These are phyloP conservation scores for Adansonia madagascariensis DNA, from an alignment of 441 rosid species.

Conservation along the genomic window DNA sequence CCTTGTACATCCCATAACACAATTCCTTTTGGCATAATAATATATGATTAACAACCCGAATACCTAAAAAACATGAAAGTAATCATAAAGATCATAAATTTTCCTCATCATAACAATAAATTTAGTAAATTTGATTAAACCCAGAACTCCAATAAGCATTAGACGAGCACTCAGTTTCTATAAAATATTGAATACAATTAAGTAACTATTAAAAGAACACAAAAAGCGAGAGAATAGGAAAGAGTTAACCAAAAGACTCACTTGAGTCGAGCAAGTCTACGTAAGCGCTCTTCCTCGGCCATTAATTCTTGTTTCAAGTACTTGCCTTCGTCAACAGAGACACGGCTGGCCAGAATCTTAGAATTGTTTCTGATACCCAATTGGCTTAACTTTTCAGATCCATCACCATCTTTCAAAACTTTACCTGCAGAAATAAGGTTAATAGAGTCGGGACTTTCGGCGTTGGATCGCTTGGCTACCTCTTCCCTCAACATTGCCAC, in stretches of 20 bases:
- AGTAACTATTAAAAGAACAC: not conserved
- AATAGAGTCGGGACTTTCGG: constrained; percentile 52
- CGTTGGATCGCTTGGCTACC: constrained; percentile 64
- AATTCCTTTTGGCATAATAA: not conserved
- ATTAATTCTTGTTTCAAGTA: constrained; percentile 50
- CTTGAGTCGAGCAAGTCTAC: constrained; percentile 75
- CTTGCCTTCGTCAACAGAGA: constrained; percentile 62
- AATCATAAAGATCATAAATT: not conserved
- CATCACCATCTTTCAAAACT: constrained; percentile 65
- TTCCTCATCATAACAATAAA: not conserved
- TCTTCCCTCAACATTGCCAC: constrained; percentile 70
- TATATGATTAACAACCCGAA: not conserved
- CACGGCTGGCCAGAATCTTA: constrained; percentile 69
- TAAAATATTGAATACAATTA: not conserved
- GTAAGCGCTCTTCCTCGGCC: constrained; percentile 74
- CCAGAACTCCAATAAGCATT: not conserved
- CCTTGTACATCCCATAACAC: not conserved
- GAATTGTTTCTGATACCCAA: constrained; percentile 69
- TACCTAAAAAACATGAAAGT: not conserved
- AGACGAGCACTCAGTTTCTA: not conserved
- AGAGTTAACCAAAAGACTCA: constrained; percentile 36
- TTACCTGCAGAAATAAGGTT: constrained; percentile 74
- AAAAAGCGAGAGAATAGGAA: not conserved
- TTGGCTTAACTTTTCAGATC: constrained; percentile 51
- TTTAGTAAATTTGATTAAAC: not conserved